A percentile compares a stretch with the other conserved stretches of the same genome.
These are phyloP conservation scores for Pythium chondricola DNA, from an alignment of 352 stramenopile genomes.

Conservation along the genomic window DNA sequence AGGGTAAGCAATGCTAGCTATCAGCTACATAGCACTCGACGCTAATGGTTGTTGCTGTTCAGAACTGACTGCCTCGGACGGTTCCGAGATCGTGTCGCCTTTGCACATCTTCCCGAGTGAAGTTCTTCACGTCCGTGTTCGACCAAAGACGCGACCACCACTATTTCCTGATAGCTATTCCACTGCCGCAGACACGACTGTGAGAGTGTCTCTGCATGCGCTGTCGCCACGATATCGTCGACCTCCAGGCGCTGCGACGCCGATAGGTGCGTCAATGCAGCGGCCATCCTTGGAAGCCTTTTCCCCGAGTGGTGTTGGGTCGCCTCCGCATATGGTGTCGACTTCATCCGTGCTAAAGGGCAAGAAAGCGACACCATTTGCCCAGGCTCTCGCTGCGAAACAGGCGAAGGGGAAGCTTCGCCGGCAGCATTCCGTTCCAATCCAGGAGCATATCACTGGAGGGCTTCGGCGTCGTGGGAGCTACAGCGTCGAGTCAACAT, in stretches of 20 bases:
- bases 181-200: neutral
- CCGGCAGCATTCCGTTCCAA: conserved; percentile 23
- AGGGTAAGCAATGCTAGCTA: no score
- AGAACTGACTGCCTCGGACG: conserved; percentile 51
- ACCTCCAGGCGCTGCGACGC: neutral
- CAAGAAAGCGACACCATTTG: conserved; percentile 8
- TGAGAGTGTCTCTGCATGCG: conserved; percentile 2
- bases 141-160: conserved; percentile 31
- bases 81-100: conserved; percentile 59
- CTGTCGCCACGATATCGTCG: conserved; percentile 11
- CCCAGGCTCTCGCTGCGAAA: conserved; percentile 6
- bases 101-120: conserved; percentile 71
- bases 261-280: neutral
- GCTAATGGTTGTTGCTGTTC: no score
- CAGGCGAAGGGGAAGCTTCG: conserved; percentile 18
- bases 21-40: no score
- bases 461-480: conserved; percentile 15
- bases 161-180: conserved; percentile 15
- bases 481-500: conserved; percentile 8
- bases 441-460: conserved; percentile 1
- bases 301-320: conserved; percentile 5
- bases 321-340: conserved; percentile 2
- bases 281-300: conserved; percentile 5
- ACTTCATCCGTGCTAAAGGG: conserved; percentile 5
- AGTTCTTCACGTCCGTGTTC: conserved; percentile 58